Base-by-base conservation (phyloP, 208 protist species). In the Naegleria lovaniensis region DNA sequence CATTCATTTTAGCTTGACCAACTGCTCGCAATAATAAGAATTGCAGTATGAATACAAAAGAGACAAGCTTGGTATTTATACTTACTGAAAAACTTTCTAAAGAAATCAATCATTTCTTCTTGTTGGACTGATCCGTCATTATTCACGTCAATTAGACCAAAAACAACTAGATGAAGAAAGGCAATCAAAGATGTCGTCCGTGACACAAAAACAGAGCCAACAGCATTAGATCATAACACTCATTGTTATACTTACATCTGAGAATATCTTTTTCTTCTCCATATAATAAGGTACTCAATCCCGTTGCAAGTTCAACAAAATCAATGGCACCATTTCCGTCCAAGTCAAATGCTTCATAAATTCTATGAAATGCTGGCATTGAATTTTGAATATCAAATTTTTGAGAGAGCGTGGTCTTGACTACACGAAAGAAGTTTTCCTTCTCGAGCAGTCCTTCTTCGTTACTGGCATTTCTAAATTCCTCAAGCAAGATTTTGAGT, bases 81-180 rank as follows among this genome's bases (percentile, higher is more conserved):
- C 55, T 29, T 67, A 67, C 55, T 29, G 33, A 52, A 87, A 51
- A 52, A 87, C 83, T 87, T 87, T 51, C 33, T 87, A 36, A 87
- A 87, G 41, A 87, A 87, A 51, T 87, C 83, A n/a, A 87, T 41
- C 83, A 87, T 87, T 51, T 87, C 83, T 51, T 87, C 83, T 51
- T 51, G 33, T 51, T 87, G 29, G 0, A 87, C 40, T n/a, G 40
- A 40, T 40, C 83, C 83, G 19, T 87, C 83, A 16, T n/a, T n/a
- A 36, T 87, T 87, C 29, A 87, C 83, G 52, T 87, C 83, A 87
- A 87, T 40, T 51, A 87, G 52, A 51, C 83, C 41, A 48, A 87
- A 87, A 29, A 87, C 36, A 22, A 87, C 83, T 87, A 19, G 29
- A 48, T 48, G 43, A 7, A 48, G 43, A n/a, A n/a, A n/a, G n/a